Base-by-base conservation (phyloP, 768 basidiomycete genomes). In the Leucocoprinus leucothites region DNA sequence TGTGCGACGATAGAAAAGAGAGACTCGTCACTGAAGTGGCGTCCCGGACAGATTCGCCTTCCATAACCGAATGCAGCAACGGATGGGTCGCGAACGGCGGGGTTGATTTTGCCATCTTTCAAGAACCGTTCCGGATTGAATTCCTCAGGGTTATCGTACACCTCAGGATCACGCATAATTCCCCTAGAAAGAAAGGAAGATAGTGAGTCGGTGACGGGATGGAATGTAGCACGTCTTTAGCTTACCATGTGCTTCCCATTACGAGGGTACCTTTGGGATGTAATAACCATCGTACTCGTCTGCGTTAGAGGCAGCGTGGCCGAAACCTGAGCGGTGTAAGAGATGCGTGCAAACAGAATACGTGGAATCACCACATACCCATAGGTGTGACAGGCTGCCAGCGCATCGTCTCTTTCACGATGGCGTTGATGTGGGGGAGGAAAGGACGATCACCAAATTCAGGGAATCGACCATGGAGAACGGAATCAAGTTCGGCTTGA, bases 371-470 rank as follows among this genome's bases (percentile, higher is more conserved):
- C 52, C 65, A 53, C 56, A 9, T 45, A 58, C 61, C 53, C 8
- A 70, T 42, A 1, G 73, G 73, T 1, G 61, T 61, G 2, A 69
- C 61, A 31, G 63, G 61, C 25, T 68, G 61, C 72, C 71, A 73
- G n/a, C 74, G 60, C 26, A 71, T 57, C 0, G 68, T 60, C 58
- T 77, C 75, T 53, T 69, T 72, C 34, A 74, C 64, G 9, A 72
- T 50, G 0, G 72, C 73, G 19, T 63, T 62, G 8, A 73, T 58
- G 46, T 72, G 75, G 0, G 73, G 72, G 2, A 77, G 57, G 9
- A 42, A 28, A 1, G 53, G 53, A 3, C 59, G 42, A 25, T 61
- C 60, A 3, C 64, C 67, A 16, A 71, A 53, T 0, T 59, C 68
- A 2, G 74, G 74, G 3, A 78, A 62, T 0, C 74, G 66, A n/a